Evolutionary conservation across 805 yeast species (phyloP).

Genomic region (Lachancea thermotolerans): DNA sequence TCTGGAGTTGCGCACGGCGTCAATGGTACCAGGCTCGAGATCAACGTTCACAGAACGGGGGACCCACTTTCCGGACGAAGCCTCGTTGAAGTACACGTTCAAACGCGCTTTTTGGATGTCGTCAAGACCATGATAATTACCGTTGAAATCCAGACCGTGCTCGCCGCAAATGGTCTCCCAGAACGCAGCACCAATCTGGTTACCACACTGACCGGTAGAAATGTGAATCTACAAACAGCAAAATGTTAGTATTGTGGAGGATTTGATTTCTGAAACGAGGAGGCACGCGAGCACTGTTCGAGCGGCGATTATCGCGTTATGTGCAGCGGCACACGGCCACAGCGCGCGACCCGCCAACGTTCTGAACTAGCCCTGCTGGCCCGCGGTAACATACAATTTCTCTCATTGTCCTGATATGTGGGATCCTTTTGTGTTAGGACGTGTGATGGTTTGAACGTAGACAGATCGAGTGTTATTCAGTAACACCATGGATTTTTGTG

Average conservation of each 20-base stretch:
- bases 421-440: background rate
- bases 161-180: slow-evolving; percentile 91
- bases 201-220: slow-evolving; percentile 98
- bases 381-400: slow-evolving; percentile 4
- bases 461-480: background rate
- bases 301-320: background rate
- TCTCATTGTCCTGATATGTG: slow-evolving; percentile 1
- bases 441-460: background rate
- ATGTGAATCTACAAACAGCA: slow-evolving; percentile 53
- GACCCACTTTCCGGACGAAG: slow-evolving; percentile 80
- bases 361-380: background rate
- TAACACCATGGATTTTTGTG: slow-evolving; percentile 5
- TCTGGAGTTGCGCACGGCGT: slow-evolving; percentile 70
- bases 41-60: slow-evolving; percentile 91
- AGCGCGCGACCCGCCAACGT: background rate
- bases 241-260: background rate
- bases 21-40: slow-evolving; percentile 92
- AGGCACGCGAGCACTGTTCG: background rate
- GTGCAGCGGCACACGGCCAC: background rate
- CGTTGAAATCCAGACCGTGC: slow-evolving; percentile 72
- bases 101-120: slow-evolving; percentile 52
- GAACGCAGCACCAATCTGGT: slow-evolving; percentile 93
- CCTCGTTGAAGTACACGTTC: slow-evolving; percentile 84
- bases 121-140: slow-evolving; percentile 58
- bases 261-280: background rate